Evolutionary conservation across 108 stramenopile genomes (phyloP).

Genomic region (Cyclotella cryptica): DNA sequence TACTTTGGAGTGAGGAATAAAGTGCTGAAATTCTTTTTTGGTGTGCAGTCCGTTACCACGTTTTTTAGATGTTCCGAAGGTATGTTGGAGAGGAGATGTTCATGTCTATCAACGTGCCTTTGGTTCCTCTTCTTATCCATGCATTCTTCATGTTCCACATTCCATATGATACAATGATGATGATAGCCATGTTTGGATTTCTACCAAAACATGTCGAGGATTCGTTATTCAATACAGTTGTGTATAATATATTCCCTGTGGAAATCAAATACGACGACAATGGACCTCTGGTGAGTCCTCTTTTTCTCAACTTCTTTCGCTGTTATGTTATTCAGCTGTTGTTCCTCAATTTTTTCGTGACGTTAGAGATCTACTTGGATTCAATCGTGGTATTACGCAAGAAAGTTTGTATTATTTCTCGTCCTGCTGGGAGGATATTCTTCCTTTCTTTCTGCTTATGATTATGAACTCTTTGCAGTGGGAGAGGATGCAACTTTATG

Average conservation of each 20-base stretch:
- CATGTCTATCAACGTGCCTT: background rate
- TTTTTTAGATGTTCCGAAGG: constrained; percentile 47
- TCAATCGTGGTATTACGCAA: constrained; percentile 4
- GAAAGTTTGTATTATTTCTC: constrained; percentile 16
- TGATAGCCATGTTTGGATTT: constrained; percentile 46
- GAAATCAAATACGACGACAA: constrained; percentile 35
- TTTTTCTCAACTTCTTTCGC: background rate
- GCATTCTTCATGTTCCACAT: background rate
- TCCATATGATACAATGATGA: too few species aligned
- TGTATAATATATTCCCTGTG: constrained; percentile 41
- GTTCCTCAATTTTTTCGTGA: background rate
- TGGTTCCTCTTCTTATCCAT: background rate
- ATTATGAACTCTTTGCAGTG: constrained; percentile 36
- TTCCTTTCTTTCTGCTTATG: constrained; percentile 25
- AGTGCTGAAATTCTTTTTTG: constrained; percentile 40
- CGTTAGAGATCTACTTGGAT: constrained; percentile 16
- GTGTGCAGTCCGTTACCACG: constrained; percentile 14
- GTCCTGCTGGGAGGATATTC: constrained; percentile 28
- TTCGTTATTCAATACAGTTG: constrained; percentile 32
- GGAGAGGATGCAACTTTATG: constrained; percentile 17
- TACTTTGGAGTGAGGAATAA: constrained; percentile 34
- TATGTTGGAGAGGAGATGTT: background rate
- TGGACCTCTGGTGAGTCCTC: constrained; percentile 17
- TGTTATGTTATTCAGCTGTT: background rate
- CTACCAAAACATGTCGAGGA: constrained; percentile 31